These are phyloP conservation scores for Nicotiana otophora DNA, from an alignment of 257 asterid genomes.

Conservation along the genomic window DNA sequence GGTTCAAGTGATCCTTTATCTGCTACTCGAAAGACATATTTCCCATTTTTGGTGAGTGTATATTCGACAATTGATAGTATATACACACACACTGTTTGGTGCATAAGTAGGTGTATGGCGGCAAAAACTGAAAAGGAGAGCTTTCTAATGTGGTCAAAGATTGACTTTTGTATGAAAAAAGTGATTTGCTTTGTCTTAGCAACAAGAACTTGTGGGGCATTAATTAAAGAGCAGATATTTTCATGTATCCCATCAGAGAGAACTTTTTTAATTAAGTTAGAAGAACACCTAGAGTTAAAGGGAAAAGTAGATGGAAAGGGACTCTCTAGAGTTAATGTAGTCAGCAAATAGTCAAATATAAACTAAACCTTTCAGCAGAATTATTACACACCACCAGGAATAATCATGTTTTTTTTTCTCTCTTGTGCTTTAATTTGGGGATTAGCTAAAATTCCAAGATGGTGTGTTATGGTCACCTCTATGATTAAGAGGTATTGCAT, in stretches of 20 bases:
- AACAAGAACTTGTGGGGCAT: conserved; percentile 6
- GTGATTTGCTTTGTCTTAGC: not conserved
- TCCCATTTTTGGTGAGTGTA: too few relatives aligned
- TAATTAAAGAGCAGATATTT: not conserved
- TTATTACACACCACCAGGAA: conserved; percentile 1
- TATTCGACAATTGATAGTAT: not conserved
- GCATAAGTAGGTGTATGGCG: conserved; percentile 7
- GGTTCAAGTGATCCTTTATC: too few relatives aligned
- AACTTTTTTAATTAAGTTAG: not conserved
- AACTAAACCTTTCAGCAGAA: not conserved
- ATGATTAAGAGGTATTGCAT: not conserved
- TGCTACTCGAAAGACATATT: too few relatives aligned
- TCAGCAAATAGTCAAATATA: conserved; percentile 5
- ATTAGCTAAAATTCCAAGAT: not conserved
- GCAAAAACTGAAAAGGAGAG: not conserved
- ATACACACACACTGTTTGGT: not conserved
- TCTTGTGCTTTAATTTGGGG: not conserved
- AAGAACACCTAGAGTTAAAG: conserved; percentile 3
- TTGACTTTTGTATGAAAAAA: conserved; percentile 3
- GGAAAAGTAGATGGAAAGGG: not conserved
- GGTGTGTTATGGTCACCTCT: not conserved
- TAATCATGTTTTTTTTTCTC: not conserved
- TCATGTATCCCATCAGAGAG: not conserved
- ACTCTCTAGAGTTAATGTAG: not conserved
- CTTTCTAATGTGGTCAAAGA: conserved; percentile 3